phyloP scores from a whole-genome alignment of 192 early-diverging fungal genomes.

The Phycomyces nitens region DNA sequence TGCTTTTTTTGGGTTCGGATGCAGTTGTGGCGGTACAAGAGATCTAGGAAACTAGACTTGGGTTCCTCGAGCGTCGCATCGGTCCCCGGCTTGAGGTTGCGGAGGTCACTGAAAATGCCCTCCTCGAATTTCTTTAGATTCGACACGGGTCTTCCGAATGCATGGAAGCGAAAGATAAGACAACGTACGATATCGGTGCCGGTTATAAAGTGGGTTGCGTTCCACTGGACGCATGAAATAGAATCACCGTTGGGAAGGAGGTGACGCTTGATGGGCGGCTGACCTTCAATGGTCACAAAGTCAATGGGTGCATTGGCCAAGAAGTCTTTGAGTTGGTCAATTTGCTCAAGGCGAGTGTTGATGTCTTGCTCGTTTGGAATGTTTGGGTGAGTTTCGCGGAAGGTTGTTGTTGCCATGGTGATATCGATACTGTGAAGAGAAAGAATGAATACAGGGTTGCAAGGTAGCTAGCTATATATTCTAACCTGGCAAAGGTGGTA shows the following conservation, averaged over 20 bases:
- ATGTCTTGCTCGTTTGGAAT: constrained; percentile 18
- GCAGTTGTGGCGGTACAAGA: constrained; percentile 91
- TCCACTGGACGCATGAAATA: constrained; percentile 92
- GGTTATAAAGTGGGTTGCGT: constrained; percentile 87
- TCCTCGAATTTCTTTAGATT: constrained; percentile 98
- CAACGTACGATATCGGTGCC: constrained; percentile 96
- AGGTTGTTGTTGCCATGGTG: constrained; percentile 3
- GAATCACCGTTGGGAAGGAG: constrained; percentile 78
- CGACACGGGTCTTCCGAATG: constrained; percentile 78
- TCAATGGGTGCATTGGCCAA: constrained; percentile 60
- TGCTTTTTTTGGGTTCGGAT: constrained; percentile 99
- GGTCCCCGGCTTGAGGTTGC: constrained; percentile 91
- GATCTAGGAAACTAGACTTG: constrained; percentile 87
- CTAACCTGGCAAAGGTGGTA: no score
- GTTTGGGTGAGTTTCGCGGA: constrained; percentile 5
- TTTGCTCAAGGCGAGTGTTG: constrained; percentile 29
- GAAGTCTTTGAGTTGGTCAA: constrained; percentile 51
- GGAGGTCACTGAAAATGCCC: constrained; percentile 92
- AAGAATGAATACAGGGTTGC: background rate
- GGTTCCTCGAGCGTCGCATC: constrained; percentile 91
- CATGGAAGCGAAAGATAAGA: constrained; percentile 87
- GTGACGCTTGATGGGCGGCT: constrained; percentile 46
- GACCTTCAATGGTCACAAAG: constrained; percentile 56
- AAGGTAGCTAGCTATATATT: no score
- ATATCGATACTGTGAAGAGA: constrained; percentile 3